These are phyloP conservation scores for Aureobasidium sp. DNA, from an alignment of 2,329 filamentous ascomycete species.

Conservation along the genomic window DNA sequence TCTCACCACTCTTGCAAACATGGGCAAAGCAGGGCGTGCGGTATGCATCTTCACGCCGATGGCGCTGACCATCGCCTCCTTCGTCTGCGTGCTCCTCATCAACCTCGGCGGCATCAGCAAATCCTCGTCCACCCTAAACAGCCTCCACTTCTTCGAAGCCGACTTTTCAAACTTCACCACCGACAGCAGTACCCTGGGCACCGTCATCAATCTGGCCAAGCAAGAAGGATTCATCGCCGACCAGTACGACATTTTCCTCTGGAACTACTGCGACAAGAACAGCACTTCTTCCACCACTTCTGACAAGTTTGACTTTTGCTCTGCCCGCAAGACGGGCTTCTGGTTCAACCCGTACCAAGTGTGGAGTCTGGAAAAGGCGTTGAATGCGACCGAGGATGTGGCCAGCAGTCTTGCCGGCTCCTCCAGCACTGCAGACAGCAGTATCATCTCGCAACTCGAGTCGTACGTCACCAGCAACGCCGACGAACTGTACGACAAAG, in stretches of 20 bases:
- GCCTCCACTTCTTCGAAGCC: conserved; percentile 50
- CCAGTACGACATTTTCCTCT: conserved; percentile 74
- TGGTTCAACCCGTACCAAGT: conserved; percentile 64
- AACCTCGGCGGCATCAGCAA: conserved; percentile 51
- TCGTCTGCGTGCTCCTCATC: conserved; percentile 60
- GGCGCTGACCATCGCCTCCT: conserved; percentile 66
- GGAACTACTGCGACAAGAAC: conserved; percentile 71
- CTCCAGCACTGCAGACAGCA: conserved; percentile 29
- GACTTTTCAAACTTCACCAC: conserved; percentile 32
- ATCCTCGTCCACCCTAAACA: conserved; percentile 38
- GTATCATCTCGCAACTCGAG: conserved; percentile 40
- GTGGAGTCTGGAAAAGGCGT: conserved; percentile 53
- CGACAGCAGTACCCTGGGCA: conserved; percentile 26
- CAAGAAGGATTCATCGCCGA: conserved; percentile 52
- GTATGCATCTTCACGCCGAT: conserved; percentile 85
- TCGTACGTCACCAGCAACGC: conserved; percentile 37
- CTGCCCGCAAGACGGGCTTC: conserved; percentile 66
- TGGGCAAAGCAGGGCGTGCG: conserved; percentile 70
- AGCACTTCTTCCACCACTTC: conserved; percentile 60
- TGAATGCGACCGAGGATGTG: conserved; percentile 24
- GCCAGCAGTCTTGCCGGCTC: conserved; percentile 16
- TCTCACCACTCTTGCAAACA: conserved; percentile 32
- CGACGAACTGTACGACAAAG: conserved; percentile 29
- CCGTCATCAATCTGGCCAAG: conserved; percentile 34
- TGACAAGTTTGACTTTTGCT: too few relatives aligned